These are phyloP conservation scores for Aspergillus bridgeri DNA, from an alignment of 495 filamentous ascomycete species.

Conservation along the genomic window DNA sequence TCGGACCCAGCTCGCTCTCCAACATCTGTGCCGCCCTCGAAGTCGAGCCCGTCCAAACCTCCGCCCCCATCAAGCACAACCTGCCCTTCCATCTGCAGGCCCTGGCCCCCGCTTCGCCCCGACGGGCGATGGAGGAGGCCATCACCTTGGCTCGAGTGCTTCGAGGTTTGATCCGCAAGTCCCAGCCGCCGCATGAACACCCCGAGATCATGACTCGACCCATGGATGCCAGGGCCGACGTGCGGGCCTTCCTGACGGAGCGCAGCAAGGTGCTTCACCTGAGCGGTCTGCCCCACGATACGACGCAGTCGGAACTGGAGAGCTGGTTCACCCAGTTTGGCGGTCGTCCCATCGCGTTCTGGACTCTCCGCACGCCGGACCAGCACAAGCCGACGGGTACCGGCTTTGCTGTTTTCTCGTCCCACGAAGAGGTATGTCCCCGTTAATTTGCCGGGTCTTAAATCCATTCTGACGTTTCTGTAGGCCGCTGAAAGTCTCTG, in stretches of 20 bases:
- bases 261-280: conserved; percentile 97
- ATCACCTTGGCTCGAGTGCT: conserved; percentile 90
- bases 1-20: conserved; percentile 88
- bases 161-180: conserved; percentile 88
- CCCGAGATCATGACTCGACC: conserved; percentile 89
- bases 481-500: conserved; percentile 94
- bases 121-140: conserved; percentile 95
- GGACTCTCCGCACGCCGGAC: conserved; percentile 95
- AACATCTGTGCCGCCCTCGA: conserved; percentile 98
- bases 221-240: conserved; percentile 95
- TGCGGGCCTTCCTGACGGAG: conserved; percentile 92
- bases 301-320: conserved; percentile 95
- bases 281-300: conserved; percentile 94
- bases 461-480: conserved; percentile 9
- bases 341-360: conserved; percentile 97
- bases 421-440: conserved; percentile 98
- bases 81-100: conserved; percentile 97
- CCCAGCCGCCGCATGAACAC: conserved; percentile 87
- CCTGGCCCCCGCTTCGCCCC: conserved; percentile 91
- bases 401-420: conserved; percentile 97
- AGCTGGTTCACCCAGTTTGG: conserved; percentile 99
- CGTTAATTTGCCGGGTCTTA: conserved; percentile 14
- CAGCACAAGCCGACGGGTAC: conserved; percentile 98
- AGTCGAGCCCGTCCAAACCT: conserved; percentile 93
- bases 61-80: conserved; percentile 97